These are phyloP conservation scores for Penicillium sp. DNA, from an alignment of 2,329 filamentous ascomycete genomes.

Conservation along the genomic window DNA sequence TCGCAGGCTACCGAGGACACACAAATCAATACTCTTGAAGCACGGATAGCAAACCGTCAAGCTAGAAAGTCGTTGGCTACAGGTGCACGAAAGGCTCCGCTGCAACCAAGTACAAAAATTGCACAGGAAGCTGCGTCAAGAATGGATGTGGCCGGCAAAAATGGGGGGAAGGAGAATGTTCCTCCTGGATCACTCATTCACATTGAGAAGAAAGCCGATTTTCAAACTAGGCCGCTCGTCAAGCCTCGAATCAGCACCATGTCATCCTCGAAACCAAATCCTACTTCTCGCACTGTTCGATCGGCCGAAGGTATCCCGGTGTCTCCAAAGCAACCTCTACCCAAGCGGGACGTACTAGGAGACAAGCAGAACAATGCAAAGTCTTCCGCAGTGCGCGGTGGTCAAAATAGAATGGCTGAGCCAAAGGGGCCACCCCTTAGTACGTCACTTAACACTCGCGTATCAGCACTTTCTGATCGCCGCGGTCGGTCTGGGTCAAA, in stretches of 20 bases:
- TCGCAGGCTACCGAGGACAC: constrained; percentile 15
- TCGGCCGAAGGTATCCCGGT: not conserved
- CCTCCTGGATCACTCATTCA: constrained; percentile 47
- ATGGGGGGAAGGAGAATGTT: constrained; percentile 64
- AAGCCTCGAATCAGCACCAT: not conserved
- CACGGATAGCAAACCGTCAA: constrained; percentile 35
- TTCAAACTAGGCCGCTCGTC: not conserved
- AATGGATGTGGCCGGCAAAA: constrained; percentile 53
- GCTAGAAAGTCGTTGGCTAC: constrained; percentile 23
- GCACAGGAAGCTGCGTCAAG: constrained; percentile 43
- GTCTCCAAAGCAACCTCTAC: constrained; percentile 1
- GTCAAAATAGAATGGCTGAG: not conserved
- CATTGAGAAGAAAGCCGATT: constrained; percentile 16
- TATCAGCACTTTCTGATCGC: constrained; percentile 12
- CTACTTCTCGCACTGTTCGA: not conserved
- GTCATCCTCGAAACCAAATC: constrained; percentile 6
- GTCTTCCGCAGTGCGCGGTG: not conserved
- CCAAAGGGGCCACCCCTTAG: not conserved
- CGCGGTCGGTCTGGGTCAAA: constrained; percentile 23
- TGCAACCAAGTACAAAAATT: constrained; percentile 45
- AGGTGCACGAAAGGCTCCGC: constrained; percentile 43
- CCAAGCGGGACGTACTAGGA: constrained; percentile 6
- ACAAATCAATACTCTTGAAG: constrained; percentile 35
- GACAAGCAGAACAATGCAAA: constrained; percentile 16
- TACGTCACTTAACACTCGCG: constrained; percentile 9